Conservation (phyloP, 2,329 filamentous ascomycete species). For the Fusarium vanettenii region DNA sequence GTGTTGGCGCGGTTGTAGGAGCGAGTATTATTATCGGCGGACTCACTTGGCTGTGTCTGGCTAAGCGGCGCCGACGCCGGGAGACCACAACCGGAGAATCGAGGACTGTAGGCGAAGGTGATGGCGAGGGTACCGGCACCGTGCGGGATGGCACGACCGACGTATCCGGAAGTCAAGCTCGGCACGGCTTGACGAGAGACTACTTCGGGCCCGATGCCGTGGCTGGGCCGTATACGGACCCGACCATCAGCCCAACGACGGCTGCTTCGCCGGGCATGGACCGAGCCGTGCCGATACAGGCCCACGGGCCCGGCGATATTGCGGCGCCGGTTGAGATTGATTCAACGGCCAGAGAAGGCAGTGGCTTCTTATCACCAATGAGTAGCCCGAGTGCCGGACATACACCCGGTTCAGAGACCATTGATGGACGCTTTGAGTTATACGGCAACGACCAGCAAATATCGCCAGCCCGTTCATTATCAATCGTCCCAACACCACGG, state of each 20-base stretch:
- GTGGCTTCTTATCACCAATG: constrained; percentile 31
- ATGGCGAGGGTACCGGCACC: constrained; percentile 29
- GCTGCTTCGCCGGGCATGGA: constrained; percentile 47
- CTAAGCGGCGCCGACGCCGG: constrained; percentile 50
- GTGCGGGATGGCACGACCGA: constrained; percentile 50
- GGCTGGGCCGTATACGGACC: constrained; percentile 60
- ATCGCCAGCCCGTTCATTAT: constrained; percentile 29
- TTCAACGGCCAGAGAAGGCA: constrained; percentile 42
- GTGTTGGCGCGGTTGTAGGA: constrained; percentile 61
- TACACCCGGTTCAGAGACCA: constrained; percentile 42
- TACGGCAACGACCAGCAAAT: constrained; percentile 51
- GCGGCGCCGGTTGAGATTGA: constrained; percentile 66
- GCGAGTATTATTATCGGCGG: constrained; percentile 55
- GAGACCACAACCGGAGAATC: constrained; percentile 22
- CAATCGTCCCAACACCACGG: constrained; percentile 41
- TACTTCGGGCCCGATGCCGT: constrained; percentile 60
- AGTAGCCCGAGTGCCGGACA: constrained; percentile 33
- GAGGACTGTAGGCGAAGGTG: constrained; percentile 9
- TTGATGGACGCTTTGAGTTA: constrained; percentile 56
- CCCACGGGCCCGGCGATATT: constrained; percentile 63
- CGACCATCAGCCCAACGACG: constrained; percentile 33
- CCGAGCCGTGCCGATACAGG: constrained; percentile 56
- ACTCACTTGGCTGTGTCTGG: constrained; percentile 61
- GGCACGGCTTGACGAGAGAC: constrained; percentile 51
- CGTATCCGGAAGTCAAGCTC: constrained; percentile 43